Percentiles rank a stretch among this genome's conserved stretches.
Evolutionary conservation across 495 filamentous ascomycete genomes (phyloP).

Genomic region (Pseudevernia furfuracea): DNA sequence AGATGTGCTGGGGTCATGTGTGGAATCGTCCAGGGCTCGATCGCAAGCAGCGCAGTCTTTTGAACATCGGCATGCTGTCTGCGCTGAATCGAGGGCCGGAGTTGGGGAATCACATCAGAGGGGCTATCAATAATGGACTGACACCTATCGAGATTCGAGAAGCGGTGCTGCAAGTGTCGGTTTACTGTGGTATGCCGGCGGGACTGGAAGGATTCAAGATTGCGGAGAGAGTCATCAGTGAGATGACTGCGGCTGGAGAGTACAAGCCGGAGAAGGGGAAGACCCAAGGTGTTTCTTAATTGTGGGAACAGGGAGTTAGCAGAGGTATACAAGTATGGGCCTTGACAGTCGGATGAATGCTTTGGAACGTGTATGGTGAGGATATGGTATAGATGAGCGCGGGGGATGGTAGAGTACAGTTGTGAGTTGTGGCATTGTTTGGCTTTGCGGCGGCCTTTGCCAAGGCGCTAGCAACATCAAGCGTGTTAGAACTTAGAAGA

Average conservation of each 20-base stretch:
- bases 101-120: constrained; percentile 46
- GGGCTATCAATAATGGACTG: constrained; percentile 47
- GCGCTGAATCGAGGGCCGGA: constrained; percentile 47
- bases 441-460: no score
- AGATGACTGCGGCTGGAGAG: constrained; percentile 17
- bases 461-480: no score
- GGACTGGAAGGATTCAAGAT: constrained; percentile 46
- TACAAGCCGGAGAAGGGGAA: background rate
- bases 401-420: no score
- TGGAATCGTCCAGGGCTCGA: constrained; percentile 50
- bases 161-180: constrained; percentile 45
- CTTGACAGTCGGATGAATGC: no score
- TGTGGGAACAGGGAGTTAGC: background rate
- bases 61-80: constrained; percentile 50
- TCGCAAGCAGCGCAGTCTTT: constrained; percentile 44
- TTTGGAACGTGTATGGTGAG: no score
- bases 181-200: constrained; percentile 50
- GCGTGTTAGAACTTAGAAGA: no score
- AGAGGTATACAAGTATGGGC: no score
- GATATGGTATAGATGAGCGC: no score
- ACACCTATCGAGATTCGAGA: constrained; percentile 48
- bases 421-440: no score
- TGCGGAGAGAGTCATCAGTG: constrained; percentile 28
- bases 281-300: background rate
- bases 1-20: constrained; percentile 47